Base-by-base conservation (phyloP, 2,329 filamentous ascomycete species). In the Phoma sp. region DNA sequence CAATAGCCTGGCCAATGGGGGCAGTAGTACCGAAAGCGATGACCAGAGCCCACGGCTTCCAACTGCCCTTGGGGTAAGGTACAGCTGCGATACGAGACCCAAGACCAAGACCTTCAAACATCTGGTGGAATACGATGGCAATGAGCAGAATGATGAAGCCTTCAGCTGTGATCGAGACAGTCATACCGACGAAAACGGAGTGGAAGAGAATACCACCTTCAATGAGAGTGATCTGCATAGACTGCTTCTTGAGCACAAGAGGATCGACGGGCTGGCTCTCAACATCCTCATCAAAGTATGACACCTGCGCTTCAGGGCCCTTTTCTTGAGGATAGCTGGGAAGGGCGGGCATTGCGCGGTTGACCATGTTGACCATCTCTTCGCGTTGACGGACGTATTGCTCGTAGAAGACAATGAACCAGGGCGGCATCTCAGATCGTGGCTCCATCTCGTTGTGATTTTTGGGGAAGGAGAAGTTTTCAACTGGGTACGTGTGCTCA, bases 191-290 rank as follows among this genome's bases (percentile, higher is more conserved):
- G 67, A 87, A 85, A 42, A 87, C 80, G 3, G 81, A 84, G 74
- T 87, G 85, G 74, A 87, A 86, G 48, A 87, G 81, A 56, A 87
- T 81, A 56, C 85, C 84, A 62, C 80, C 86, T 67, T 87, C 85
- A 20, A 84, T 78, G 34, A 79, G 72, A 2, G 73, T 76, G 56
- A 76, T 76, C 30, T 76, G 71, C 51, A 75, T 55, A 12, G 72
- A 74, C 59, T 72, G 69, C 62, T 75, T 75, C 67, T 71, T 71
- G 5, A 75, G 60, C 4, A 76, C 61, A 11, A 75, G 63, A 14
- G 75, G 74, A 25, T 77, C 75, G 1, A 77, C 73, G n/a, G 56
- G 53, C 1, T 72, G 59, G 26, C 29, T 42, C 32, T 74, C 70
- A 15, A 74, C 66, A 39, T 78, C 71, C 18, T 73, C 56, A 37